Evolutionary conservation across 129 eudicot species (phyloP).

Genomic region (Artemisia tridentata): DNA sequence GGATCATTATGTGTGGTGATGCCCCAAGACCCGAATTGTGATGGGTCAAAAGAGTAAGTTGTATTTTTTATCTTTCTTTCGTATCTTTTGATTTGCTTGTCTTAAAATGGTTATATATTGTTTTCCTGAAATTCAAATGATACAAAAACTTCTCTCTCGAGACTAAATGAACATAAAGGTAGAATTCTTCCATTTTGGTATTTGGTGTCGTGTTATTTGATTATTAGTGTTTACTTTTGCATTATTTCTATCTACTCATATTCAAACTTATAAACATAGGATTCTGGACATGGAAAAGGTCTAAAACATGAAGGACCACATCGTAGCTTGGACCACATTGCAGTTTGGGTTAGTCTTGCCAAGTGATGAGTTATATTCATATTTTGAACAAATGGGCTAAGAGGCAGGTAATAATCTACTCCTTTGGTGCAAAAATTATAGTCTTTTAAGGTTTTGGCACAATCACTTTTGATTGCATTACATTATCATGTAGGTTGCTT

Average conservation of each 20-base stretch:
- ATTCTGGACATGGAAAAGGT: conserved; percentile 16
- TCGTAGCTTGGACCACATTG: conserved; percentile 1
- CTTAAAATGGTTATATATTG: conserved; percentile 15
- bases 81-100: background rate
- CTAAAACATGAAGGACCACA: background rate
- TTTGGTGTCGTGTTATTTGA: conserved; percentile 10
- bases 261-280: conserved; percentile 27
- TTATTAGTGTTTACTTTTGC: background rate
- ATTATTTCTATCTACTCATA: background rate
- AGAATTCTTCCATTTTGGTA: background rate
- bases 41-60: conserved; percentile 31
- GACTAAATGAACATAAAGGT: conserved; percentile 34
- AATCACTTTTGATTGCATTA: too few species aligned
- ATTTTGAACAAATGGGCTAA: too few species aligned
- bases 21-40: conserved; percentile 29
- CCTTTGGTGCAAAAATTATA: too few species aligned
- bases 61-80: background rate
- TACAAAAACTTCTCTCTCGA: conserved; percentile 26
- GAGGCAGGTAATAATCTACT: too few species aligned
- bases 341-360: conserved; percentile 25
- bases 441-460: too few species aligned
- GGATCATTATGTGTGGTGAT: conserved; percentile 38
- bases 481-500: too few species aligned
- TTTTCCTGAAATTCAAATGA: conserved; percentile 32
- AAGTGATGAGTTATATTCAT: conserved; percentile 24